Percentiles rank a stretch among this genome's conserved stretches.
phyloP scores from a whole-genome alignment of 345 rosid genomes.

The Eutrema japonicum region DNA sequence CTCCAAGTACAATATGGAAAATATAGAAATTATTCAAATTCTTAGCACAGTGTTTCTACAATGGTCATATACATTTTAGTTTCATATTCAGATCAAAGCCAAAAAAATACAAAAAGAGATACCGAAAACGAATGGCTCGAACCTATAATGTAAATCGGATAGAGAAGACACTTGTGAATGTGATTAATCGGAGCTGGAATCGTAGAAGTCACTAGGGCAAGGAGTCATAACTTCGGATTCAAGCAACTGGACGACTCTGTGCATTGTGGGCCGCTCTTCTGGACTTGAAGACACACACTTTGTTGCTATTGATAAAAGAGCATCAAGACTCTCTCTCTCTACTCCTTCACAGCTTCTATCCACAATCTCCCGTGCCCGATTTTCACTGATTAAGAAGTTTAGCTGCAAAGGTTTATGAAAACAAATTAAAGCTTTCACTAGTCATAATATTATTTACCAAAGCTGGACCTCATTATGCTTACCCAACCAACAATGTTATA shows the following conservation, averaged over 20 bases:
- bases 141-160: slow-evolving; percentile 11
- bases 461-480: slow-evolving; percentile 31
- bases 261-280: slow-evolving; percentile 92
- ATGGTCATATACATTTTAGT: slow-evolving; percentile 31
- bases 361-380: slow-evolving; percentile 70
- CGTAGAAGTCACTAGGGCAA: slow-evolving; percentile 92
- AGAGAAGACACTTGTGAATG: not conserved
- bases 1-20: not conserved
- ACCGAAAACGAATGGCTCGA: slow-evolving; percentile 28
- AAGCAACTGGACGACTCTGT: slow-evolving; percentile 85
- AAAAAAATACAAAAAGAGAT: slow-evolving; percentile 21
- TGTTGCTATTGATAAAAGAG: slow-evolving; percentile 73
- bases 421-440: not conserved
- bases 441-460: not conserved
- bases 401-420: slow-evolving; percentile 56
- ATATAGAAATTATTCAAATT: slow-evolving; percentile 16
- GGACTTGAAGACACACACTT: slow-evolving; percentile 80
- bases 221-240: slow-evolving; percentile 97
- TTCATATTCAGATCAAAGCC: slow-evolving; percentile 20
- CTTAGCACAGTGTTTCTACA: slow-evolving; percentile 24
- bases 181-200: slow-evolving; percentile 75
- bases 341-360: slow-evolving; percentile 76
- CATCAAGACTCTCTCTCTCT: slow-evolving; percentile 75
- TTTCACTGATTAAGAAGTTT: slow-evolving; percentile 69
- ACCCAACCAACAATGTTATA: slow-evolving; percentile 98